phyloP scores from a whole-genome alignment of 306 rosid genomes.

The Pachyrhizus erosus region DNA sequence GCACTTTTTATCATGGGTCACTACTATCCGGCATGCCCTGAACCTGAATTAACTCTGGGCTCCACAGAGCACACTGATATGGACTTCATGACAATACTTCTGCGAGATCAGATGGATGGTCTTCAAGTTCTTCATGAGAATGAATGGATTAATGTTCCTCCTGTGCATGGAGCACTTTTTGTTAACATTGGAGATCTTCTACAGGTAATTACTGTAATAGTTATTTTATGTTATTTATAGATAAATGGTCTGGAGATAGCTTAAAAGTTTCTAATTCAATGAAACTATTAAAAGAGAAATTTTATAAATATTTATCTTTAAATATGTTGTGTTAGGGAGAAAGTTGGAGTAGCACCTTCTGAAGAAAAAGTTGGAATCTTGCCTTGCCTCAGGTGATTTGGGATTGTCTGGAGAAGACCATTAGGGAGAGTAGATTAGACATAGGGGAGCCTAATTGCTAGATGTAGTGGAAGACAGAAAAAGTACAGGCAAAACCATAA shows the following conservation, averaged over 20 bases:
- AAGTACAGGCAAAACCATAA: too few species aligned
- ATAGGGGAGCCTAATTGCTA: too few species aligned
- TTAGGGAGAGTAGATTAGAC: too few species aligned
- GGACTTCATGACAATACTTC: conserved; percentile 52
- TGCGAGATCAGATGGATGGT: conserved; percentile 59
- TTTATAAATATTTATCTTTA: neutral
- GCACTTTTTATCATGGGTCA: conserved; percentile 24
- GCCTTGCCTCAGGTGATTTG: neutral
- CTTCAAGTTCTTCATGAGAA: conserved; percentile 51
- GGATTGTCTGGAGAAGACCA: neutral
- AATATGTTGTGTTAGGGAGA: neutral
- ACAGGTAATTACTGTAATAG: conserved; percentile 8
- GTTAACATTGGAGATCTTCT: conserved; percentile 46
- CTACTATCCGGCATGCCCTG: conserved; percentile 49
- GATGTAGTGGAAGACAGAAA: too few species aligned
- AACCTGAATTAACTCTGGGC: conserved; percentile 49
- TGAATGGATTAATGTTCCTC: conserved; percentile 47
- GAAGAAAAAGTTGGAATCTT: neutral
- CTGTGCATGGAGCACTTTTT: conserved; percentile 33
- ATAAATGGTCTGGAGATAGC: neutral
- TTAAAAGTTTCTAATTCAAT: neutral
- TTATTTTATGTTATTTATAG: neutral
- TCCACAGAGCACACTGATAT: conserved; percentile 41
- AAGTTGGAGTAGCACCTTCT: neutral
- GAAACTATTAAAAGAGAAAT: neutral